These are phyloP conservation scores for Stemphylium vesicarium DNA, from an alignment of 2,329 filamentous ascomycete species.

Conservation along the genomic window DNA sequence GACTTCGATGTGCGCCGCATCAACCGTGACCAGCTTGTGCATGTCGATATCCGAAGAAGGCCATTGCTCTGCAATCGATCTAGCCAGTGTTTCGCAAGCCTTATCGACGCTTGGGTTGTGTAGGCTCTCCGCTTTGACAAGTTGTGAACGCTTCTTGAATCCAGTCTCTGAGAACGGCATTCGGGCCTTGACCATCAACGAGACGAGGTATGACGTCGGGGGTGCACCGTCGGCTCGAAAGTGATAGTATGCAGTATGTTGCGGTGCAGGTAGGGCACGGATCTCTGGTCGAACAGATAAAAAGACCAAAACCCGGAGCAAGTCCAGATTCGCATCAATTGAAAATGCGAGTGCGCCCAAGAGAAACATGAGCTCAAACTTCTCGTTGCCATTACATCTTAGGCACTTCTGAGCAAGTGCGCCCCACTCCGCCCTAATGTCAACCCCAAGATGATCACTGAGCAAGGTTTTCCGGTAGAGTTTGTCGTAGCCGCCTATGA, in stretches of 20 bases:
- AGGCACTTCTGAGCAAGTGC: conserved; percentile 50
- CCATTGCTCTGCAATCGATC: conserved; percentile 48
- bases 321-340: conserved; percentile 45
- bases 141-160: conserved; percentile 30
- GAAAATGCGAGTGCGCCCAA: conserved; percentile 56
- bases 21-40: conserved; percentile 32
- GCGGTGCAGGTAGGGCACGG: conserved; percentile 47
- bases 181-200: conserved; percentile 28
- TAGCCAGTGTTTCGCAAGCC: conserved; percentile 50
- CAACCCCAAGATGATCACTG: conserved; percentile 48
- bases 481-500: conserved; percentile 50
- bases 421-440: conserved; percentile 54
- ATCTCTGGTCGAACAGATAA: conserved; percentile 53
- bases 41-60: conserved; percentile 48
- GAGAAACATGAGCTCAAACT: conserved; percentile 54
- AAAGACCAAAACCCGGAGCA: conserved; percentile 54
- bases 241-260: conserved; percentile 34
- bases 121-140: conserved; percentile 35
- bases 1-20: conserved; percentile 44
- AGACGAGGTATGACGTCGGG: conserved; percentile 1
- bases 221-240: conserved; percentile 49
- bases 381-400: conserved; percentile 26
- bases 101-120: conserved; percentile 23
- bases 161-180: conserved; percentile 41
- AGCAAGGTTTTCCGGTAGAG: conserved; percentile 45